Conservation (phyloP, 2,329 filamentous ascomycete species). For the Penicillium sp. region DNA sequence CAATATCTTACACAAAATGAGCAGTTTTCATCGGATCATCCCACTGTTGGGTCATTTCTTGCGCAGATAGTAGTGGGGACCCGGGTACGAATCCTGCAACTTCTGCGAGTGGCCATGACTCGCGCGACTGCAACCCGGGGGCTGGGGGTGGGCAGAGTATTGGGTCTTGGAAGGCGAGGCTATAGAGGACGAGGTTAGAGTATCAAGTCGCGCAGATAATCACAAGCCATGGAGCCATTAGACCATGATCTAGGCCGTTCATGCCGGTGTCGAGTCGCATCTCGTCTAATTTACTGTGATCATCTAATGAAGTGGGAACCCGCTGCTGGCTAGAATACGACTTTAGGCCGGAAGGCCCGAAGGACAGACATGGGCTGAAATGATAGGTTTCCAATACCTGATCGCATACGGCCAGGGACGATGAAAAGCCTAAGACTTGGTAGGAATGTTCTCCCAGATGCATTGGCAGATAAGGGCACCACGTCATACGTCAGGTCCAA, state of each 20-base stretch:
- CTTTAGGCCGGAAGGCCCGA: too few relatives aligned
- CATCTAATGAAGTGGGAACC: not conserved
- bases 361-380: too few relatives aligned
- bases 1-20: not conserved
- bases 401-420: too few relatives aligned
- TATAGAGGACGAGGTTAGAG: not conserved
- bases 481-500: not conserved
- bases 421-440: not conserved
- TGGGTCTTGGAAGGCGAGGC: not conserved
- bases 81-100: not conserved
- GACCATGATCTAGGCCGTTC: not conserved
- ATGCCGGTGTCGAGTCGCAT: not conserved
- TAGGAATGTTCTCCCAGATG: not conserved
- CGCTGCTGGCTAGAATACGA: too few relatives aligned
- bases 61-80: not conserved
- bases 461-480: not conserved
- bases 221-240: not conserved
- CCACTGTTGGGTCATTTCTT: not conserved
- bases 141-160: not conserved
- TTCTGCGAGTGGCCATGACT: not conserved
- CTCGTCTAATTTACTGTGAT: not conserved
- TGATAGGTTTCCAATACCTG: not conserved
- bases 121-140: constrained; percentile 1
- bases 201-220: not conserved
- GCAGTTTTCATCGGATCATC: not conserved